phyloP scores from a whole-genome alignment of 495 filamentous ascomycete species.

The Bryoglossum gracile region DNA sequence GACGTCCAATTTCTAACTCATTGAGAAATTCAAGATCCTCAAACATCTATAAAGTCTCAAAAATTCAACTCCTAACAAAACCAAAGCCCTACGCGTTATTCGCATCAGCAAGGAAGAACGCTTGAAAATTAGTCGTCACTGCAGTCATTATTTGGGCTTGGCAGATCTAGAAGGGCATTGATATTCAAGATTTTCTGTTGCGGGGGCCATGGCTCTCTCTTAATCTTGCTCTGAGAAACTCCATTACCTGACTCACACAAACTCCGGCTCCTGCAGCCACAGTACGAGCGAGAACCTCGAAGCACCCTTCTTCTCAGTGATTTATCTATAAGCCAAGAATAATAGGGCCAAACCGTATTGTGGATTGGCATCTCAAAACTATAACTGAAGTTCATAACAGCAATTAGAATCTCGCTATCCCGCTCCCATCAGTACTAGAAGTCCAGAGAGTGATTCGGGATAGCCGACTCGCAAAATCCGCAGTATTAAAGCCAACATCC shows the following conservation, averaged over 20 bases:
- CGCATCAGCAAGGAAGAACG: neutral
- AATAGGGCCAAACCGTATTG: slow-evolving; percentile 29
- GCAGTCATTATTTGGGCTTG: no score
- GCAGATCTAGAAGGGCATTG: neutral
- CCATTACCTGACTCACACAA: slow-evolving; percentile 7
- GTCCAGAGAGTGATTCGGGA: neutral
- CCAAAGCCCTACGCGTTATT: neutral
- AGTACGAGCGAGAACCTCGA: slow-evolving; percentile 36
- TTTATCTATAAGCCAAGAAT: slow-evolving; percentile 25
- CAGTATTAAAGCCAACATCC: slow-evolving; percentile 16
- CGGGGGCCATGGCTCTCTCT: neutral
- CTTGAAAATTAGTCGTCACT: no score
- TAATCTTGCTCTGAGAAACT: neutral
- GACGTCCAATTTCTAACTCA: no score
- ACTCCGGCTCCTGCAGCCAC: slow-evolving; percentile 28
- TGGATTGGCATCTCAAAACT: slow-evolving; percentile 32
- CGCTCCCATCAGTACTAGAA: neutral
- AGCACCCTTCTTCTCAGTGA: slow-evolving; percentile 26
- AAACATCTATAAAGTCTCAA: no score
- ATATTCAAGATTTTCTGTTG: neutral
- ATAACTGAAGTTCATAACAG: slow-evolving; percentile 35
- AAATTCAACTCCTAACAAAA: neutral
- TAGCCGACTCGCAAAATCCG: slow-evolving; percentile 9
- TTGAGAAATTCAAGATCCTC: no score
- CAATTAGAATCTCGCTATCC: slow-evolving; percentile 20